Conservation (phyloP, 2,329 filamentous ascomycete genomes). For the Trichoderma harzianum region DNA sequence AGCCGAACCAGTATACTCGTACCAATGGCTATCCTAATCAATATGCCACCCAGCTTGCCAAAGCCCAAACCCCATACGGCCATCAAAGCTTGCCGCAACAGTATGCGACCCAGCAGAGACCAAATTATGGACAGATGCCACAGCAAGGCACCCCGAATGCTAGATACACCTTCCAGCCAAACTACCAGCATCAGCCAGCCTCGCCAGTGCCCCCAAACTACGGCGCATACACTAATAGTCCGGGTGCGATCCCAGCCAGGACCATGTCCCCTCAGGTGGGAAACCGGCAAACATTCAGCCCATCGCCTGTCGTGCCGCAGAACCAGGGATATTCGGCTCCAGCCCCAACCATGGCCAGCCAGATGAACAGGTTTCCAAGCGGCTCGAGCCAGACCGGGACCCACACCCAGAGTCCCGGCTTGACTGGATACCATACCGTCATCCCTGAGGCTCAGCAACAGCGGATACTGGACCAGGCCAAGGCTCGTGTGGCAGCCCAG, state of each 20-base stretch:
- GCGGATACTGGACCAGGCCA: constrained; percentile 50
- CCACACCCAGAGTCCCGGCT: constrained; percentile 35
- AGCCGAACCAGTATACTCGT: constrained; percentile 48
- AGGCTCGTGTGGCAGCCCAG: constrained; percentile 45
- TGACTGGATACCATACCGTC: constrained; percentile 48
- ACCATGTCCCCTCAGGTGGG: constrained; percentile 46
- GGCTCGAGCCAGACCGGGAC: constrained; percentile 29
- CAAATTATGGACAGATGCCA: constrained; percentile 41
- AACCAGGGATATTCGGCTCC: constrained; percentile 33
- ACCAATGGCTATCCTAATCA: constrained; percentile 46
- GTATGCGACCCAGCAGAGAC: constrained; percentile 46
- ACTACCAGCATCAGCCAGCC: constrained; percentile 37
- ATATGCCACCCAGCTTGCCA: constrained; percentile 50
- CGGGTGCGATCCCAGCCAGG: constrained; percentile 36
- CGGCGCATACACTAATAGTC: constrained; percentile 42
- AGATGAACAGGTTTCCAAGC: constrained; percentile 36
- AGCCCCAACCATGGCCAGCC: constrained; percentile 28
- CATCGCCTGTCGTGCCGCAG: constrained; percentile 38
- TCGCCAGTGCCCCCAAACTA: constrained; percentile 38
- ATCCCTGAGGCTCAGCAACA: constrained; percentile 50
- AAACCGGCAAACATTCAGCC: constrained; percentile 37
- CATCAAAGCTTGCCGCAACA: constrained; percentile 50
- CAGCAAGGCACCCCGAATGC: constrained; percentile 42
- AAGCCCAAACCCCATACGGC: constrained; percentile 50
- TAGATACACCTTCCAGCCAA: constrained; percentile 40